Evolutionary conservation across 805 yeast species (phyloP), one percentile per base, ranked within the genome.

Genomic region (Metschnikowia noctiluminum): DNA sequence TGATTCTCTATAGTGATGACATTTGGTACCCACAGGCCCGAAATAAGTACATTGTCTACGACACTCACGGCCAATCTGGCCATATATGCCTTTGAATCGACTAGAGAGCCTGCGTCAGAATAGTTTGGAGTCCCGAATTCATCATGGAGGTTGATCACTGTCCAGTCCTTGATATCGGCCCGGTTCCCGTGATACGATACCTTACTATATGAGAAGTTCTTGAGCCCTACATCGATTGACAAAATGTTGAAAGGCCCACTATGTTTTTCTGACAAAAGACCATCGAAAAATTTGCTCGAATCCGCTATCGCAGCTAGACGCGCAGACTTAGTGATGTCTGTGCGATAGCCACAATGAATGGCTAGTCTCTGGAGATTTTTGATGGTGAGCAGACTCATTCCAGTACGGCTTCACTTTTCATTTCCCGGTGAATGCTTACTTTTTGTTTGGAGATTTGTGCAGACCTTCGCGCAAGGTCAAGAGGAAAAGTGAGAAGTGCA

Each of bases 151-250:
- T 68, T 57, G 13, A 57, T n/a, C 38, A 63, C 66, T 30, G 53
- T 51, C 73, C 73, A 68, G 15, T 47, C 50, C 30, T 39, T 21
- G 10, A 53, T 35, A 7, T 41, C 28, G 5, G 47, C 52, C 30
- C 14, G 16, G n/a, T 27, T 31, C 7, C 26, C 35, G 21, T 35
- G 45, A 49, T 49, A 54, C 14, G 49, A 51, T 27, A 37, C 46
- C n/a, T 63, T 58, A 55, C 76, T 71, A 40, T 64, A 70, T 8
- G 74, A 63, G 50, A 73, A 70, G 59, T 73, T 71, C 56, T 70
- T 71, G 47, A 72, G 52, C 7, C 78, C 78, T 11, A 73, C 63
- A 50, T 73, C 78, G 8, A 73, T 60, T 26, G 74, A 60, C 3
- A 70, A 46, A 10, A 63, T 38, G 28, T 47, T 50, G 36, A 52